A percentile compares a stretch with the other conserved stretches of the same genome.
phyloP scores from a whole-genome alignment of 2,329 filamentous ascomycete genomes.

The Pyrenochaeta sp. region DNA sequence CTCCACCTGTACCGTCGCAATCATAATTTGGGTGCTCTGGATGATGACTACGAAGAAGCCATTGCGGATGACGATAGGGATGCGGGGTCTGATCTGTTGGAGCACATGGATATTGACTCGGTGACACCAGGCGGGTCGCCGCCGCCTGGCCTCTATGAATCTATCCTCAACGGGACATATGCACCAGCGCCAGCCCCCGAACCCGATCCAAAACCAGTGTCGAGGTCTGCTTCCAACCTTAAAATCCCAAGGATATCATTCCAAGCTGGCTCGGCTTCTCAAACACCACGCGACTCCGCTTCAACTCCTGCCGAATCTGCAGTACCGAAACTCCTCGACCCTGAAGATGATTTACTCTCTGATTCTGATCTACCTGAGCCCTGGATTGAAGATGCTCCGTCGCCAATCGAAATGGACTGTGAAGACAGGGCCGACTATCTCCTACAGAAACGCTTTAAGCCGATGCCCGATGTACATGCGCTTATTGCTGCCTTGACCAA shows the following conservation, averaged over 20 bases:
- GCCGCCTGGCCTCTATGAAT: slow-evolving; percentile 23
- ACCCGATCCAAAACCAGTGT: slow-evolving; percentile 9
- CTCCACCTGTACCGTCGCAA: slow-evolving; percentile 22
- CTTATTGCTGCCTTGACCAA: slow-evolving; percentile 55
- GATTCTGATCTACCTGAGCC: slow-evolving; percentile 48
- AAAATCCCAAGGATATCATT: slow-evolving; percentile 32
- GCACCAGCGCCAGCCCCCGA: slow-evolving; percentile 11
- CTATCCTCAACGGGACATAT: slow-evolving; percentile 14
- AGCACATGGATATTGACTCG: slow-evolving; percentile 15
- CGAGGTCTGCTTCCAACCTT: slow-evolving; percentile 15
- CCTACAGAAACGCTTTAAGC: slow-evolving; percentile 49
- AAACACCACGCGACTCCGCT: slow-evolving; percentile 34
- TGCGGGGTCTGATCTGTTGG: slow-evolving; percentile 19
- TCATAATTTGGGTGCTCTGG: slow-evolving; percentile 15
- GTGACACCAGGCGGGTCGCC: slow-evolving; percentile 25
- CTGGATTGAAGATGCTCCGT: slow-evolving; percentile 38
- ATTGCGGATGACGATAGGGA: slow-evolving; percentile 26
- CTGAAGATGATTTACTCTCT: slow-evolving; percentile 44
- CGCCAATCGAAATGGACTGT: slow-evolving; percentile 41
- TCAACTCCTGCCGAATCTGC: slow-evolving; percentile 33
- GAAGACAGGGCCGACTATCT: slow-evolving; percentile 53
- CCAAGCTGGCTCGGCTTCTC: slow-evolving; percentile 26
- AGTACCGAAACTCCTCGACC: slow-evolving; percentile 32
- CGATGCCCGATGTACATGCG: slow-evolving; percentile 52
- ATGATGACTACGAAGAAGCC: slow-evolving; percentile 22